Evolutionary conservation across 495 filamentous ascomycete species (phyloP), one percentile per base, ranked within the genome.

Genomic region (Xylaria grammica): DNA sequence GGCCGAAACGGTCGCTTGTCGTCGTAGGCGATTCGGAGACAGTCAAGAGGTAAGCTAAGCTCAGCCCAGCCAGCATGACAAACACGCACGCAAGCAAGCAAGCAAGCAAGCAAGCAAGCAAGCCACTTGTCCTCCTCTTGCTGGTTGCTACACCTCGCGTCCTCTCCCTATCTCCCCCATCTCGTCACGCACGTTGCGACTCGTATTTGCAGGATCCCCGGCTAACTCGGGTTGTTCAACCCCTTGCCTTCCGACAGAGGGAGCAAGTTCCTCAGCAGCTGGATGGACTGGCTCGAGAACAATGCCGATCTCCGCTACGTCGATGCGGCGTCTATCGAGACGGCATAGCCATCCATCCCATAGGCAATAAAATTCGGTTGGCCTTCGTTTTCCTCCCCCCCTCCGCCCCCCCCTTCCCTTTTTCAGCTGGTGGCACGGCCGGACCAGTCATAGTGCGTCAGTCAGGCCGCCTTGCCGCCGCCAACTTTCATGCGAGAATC

Each of bases 11-110:
- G 51, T 94, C 94, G 72, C 81, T 99, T 11, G 94, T 91, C 62
- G 86, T 98, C 40, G 90, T 97, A 65, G 95, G 94, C 13, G 94
- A 98, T 72, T 92, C 91, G 42, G 95, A 97, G 74, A 98, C 94
- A 20, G 90, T 96, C 42, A 89, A 87, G 76, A 82, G 83, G 91
- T 92, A 79, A 83, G 89, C 64, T 42, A 6, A 42, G n/a, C n/a
- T n/a, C n/a, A n/a, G n/a, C n/a, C n/a, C n/a, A n/a, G n/a, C n/a
- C n/a, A n/a, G n/a, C n/a, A n/a, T n/a, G n/a, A n/a, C n/a, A n/a
- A n/a, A n/a, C n/a, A n/a, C n/a, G n/a, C n/a, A n/a, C n/a, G n/a
- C n/a, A n/a, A n/a, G n/a, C n/a, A n/a, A n/a, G n/a, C n/a, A n/a
- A n/a, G n/a, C n/a, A n/a, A n/a, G n/a, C n/a, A n/a, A n/a, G n/a